Conservation (phyloP, 768 basidiomycete species). For the Tephrocybe sp. region DNA sequence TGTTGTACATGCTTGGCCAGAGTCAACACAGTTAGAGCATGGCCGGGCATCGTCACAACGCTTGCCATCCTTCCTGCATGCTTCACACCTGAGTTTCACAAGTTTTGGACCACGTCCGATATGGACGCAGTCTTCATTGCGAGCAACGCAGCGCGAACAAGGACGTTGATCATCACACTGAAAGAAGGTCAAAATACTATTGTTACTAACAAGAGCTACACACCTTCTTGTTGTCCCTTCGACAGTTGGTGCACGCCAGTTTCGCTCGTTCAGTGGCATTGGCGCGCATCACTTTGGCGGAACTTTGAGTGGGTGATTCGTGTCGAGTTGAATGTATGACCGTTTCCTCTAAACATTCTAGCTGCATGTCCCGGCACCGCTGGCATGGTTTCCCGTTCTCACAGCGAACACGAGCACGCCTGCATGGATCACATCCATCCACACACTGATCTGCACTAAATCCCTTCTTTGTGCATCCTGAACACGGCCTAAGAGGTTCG, state of each 20-base stretch:
- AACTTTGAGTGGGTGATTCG: constrained; percentile 20
- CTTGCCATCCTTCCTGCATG: constrained; percentile 53
- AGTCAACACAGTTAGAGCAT: constrained; percentile 50
- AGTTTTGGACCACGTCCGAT: constrained; percentile 56
- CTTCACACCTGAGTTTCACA: constrained; percentile 60
- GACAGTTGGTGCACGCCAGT: constrained; percentile 58
- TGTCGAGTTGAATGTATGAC: constrained; percentile 21
- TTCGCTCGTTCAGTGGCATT: constrained; percentile 51
- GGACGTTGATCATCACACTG: constrained; percentile 67
- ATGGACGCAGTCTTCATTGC: constrained; percentile 56
- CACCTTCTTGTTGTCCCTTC: constrained; percentile 69
- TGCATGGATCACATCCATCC: constrained; percentile 62
- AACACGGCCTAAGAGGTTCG: constrained; percentile 49
- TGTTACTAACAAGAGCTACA: constrained; percentile 1
- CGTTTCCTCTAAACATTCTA: constrained; percentile 51
- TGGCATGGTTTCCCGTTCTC: constrained; percentile 49
- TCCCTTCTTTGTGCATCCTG: constrained; percentile 56
- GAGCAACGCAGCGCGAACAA: constrained; percentile 56
- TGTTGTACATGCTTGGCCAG: constrained; percentile 46
- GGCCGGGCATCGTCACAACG: constrained; percentile 62
- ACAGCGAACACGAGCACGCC: constrained; percentile 57
- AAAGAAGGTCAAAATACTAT: constrained; percentile 5
- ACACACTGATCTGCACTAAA: constrained; percentile 52
- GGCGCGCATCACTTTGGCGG: constrained; percentile 25
- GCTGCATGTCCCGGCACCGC: constrained; percentile 49